Base-by-base conservation (phyloP, 1,139 yeast genomes). In the Debaryomyces sp. region DNA sequence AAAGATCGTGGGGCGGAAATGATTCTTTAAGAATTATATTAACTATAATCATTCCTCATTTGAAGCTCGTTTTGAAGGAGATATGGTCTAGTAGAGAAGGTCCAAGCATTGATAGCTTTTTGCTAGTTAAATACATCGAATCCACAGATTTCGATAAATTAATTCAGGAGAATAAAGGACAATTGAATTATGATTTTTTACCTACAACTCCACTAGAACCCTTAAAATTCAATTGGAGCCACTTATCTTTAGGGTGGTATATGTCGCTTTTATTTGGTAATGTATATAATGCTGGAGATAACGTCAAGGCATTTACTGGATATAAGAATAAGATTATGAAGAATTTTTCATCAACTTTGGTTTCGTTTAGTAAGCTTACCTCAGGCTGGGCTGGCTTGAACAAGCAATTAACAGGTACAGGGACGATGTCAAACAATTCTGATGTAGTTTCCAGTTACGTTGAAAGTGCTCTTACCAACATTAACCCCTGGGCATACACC, bases 191-290 rank as follows among this genome's bases (percentile, higher is more conserved):
- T 49, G 77, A 75, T 47, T 67, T 69, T 44, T 56, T 69, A 24
- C 77, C 78, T 0, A 57, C 59, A 1, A 62, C 73, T 0, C 70
- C 71, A 2, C 73, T 82, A 47, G 81, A 80, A 46, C 77, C 78
- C 3, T 69, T 86, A 52, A 70, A 64, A 46, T 84, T 88, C 54
- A 64, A 67, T 10, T 87, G 96, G 94, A 78, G 81, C 41, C 71
- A 71, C 40, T 58, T 78, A 7, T 82, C 94, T 0, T 70, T 88
- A 34, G 91, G 92, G 0, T 90, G 96, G 96, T 85, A 89, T 61
- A 75, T 80, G 41, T 80, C 88, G 12, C 69, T 87, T 13, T 61
- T 89, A 30, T 89, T 91, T 84, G 82, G 86, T 1, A 73, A 77
- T 46, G 77, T 89, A 0, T 89, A 81, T 60, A 77, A 79, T 44